These are phyloP conservation scores for Fagopyrum esculentum DNA, from an alignment of 148 eudicot genomes.

Conservation along the genomic window DNA sequence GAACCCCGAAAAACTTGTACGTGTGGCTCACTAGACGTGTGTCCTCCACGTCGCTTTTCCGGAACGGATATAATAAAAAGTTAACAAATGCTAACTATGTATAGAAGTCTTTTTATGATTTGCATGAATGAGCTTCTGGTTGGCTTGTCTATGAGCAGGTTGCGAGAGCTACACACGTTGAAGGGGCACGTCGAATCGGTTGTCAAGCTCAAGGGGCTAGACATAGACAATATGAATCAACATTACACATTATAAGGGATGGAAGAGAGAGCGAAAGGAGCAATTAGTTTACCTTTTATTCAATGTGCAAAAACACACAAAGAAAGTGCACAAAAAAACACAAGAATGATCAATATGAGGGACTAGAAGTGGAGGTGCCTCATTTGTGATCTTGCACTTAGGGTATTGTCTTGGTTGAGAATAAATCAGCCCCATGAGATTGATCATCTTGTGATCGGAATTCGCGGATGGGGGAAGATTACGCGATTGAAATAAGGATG, in stretches of 20 bases:
- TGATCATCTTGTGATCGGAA: not conserved
- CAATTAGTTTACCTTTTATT: not conserved
- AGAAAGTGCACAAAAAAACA: not conserved
- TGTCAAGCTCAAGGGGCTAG: conserved; percentile 76
- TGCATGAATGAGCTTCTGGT: not conserved
- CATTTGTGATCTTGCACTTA: not conserved
- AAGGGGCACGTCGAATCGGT: conserved; percentile 79
- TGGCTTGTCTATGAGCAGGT: conserved; percentile 24
- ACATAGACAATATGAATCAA: conserved; percentile 51
- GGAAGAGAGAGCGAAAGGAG: not conserved
- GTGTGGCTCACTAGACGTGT: too few relatives aligned
- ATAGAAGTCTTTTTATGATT: not conserved
- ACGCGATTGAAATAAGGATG: not conserved
- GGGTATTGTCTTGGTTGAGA: conserved; percentile 5
- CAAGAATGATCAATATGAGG: not conserved
- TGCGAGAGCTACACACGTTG: conserved; percentile 67
- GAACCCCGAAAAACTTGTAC: too few relatives aligned
- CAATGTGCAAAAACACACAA: not conserved
- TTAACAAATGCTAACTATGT: not conserved
- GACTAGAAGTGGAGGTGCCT: not conserved
- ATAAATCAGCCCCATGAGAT: conserved; percentile 5
- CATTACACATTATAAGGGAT: conserved; percentile 26
- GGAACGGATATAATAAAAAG: too few relatives aligned
- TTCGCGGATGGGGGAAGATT: not conserved
- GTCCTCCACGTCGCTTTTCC: too few relatives aligned